Base-by-base conservation (phyloP, 768 basidiomycete species). In the Lepiota subincarnata region DNA sequence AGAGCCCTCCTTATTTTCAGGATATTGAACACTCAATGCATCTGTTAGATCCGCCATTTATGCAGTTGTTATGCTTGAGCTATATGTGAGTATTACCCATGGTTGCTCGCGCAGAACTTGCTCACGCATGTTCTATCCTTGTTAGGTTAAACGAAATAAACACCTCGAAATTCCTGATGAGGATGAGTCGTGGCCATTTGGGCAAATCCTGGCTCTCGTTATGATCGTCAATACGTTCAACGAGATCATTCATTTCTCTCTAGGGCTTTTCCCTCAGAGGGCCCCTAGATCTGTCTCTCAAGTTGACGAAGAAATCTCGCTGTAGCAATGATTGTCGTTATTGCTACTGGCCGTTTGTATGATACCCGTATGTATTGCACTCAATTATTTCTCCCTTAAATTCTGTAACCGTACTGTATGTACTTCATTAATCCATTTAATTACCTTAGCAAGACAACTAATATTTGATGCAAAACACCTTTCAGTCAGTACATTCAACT, bases 61-160 rank as follows among this genome's bases (percentile, higher is more conserved):
- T 24, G 58, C 41, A 10, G 51, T 59, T n/a, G 51, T 41, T 19
- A 59, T 56, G 50, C 45, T 59, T 28, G 58, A 59, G 55, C 41
- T 59, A 37, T 59, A 59, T 19, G 58, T 56, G 36, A n/a, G 57
- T 54, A 14, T 31, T 11, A 7, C 8, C 31, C 31, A n/a, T 22
- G n/a, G 47, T 18, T 19, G 22, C 22, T 37, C 6, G 22, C 18
- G 22, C 14, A 31, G 24, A 16, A 26, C 26, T 11, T 18, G 13
- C 12, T 7, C 5, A 18, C 20, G 18, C 5, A 43, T 22, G 12
- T 19, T 12, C 35, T 18, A 31, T 18, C 13, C 18, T 20, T 45
- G 22, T 6, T 14, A 56, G 55, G 55, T 44, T 6, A 51, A 44
- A 13, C 31, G 49, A 24, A 56, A 56, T 11, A 50, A 28, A 14